Evolutionary conservation across 2,329 filamentous ascomycete genomes (phyloP).

Genomic region (Diaporthe eres): DNA sequence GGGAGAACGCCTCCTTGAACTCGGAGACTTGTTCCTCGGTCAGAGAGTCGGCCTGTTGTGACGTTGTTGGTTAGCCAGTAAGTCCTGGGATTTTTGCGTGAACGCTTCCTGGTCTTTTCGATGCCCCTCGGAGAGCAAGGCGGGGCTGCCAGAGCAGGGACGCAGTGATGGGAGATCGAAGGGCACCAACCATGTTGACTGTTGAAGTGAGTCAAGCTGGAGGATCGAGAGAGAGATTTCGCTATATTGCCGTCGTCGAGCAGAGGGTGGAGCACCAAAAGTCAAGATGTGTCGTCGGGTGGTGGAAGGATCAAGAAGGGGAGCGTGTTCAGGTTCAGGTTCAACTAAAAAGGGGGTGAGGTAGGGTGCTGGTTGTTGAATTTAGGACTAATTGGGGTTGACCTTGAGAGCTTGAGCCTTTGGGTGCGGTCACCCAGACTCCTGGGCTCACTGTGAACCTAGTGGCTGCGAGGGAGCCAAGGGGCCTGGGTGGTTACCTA

Average conservation of each 20-base stretch:
- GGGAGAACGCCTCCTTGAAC: conserved; percentile 99
- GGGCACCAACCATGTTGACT: conserved; percentile 40
- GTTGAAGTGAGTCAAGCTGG: conserved; percentile 16
- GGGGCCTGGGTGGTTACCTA: not conserved
- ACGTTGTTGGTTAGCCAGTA: conserved; percentile 43
- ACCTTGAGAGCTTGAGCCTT: conserved; percentile 18
- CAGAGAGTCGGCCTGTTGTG: conserved; percentile 89
- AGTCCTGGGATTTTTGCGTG: conserved; percentile 15
- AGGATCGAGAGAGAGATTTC: not conserved
- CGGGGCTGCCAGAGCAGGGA: conserved; percentile 32
- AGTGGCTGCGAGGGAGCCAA: conserved; percentile 16
- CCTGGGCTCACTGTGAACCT: conserved; percentile 9
- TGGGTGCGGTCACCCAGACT: conserved; percentile 25
- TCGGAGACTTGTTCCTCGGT: conserved; percentile 99
- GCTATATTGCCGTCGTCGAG: conserved; percentile 25
- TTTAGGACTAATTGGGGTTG: conserved; percentile 33
- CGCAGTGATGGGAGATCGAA: not conserved
- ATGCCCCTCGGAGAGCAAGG: conserved; percentile 39
- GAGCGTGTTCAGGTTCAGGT: conserved; percentile 32
- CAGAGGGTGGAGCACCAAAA: conserved; percentile 32
- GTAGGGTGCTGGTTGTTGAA: conserved; percentile 25
- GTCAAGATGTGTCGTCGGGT: conserved; percentile 35
- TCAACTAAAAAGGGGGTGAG: conserved; percentile 42
- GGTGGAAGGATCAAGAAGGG: conserved; percentile 35
- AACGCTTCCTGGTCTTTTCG: conserved; percentile 24